Evolutionary conservation across 805 yeast genomes (phyloP), one percentile per base, ranked within the genome.

Genomic region (Cyberlindnera maritima): DNA sequence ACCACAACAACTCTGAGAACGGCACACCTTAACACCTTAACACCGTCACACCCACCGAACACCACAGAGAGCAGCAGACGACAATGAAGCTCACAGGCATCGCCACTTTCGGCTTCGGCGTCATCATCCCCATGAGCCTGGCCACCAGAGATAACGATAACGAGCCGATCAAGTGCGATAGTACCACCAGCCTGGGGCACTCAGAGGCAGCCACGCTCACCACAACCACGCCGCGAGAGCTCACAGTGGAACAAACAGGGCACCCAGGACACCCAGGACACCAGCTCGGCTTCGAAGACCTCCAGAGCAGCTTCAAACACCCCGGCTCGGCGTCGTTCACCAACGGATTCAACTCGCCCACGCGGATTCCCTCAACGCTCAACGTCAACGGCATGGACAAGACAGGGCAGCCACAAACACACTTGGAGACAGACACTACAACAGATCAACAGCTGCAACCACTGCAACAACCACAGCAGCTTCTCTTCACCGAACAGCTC

Each of bases 101-200:
- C n/a, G 48, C 45, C 36, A 50, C 48, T 12, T 50, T 50, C 21
- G 54, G 54, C 23, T 50, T 44, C 31, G 50, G 54, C 5, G 43
- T 44, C 1, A 46, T 47, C 12, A 37, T 47, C 12, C 50, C 54
- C 11, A 19, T 50, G 38, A 39, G 28, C 21, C 41, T 42, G 10
- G 42, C 47, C 31, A 25, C 8, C 6, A 32, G 36, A 32, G 20
- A 15, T 32, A 17, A 32, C 18, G 39, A 36, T 36, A 36, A 23
- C 28, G 19, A 36, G 29, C 19, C 19, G 15, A 34, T 18, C n/a
- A 17, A 4, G 25, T 28, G 31, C 31, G 35, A 32, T n/a, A 11
- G 35, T 9, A 19, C 18, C 11, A 19, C 18, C 11, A 17, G 19
- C 12, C 5, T 9, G 19, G 14, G n/a, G 3, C 18, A 7, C 5